Evolutionary conservation across 768 basidiomycete genomes (phyloP), one percentile per base, ranked within the genome.

Genomic region (Pleurotus cornucopiae): DNA sequence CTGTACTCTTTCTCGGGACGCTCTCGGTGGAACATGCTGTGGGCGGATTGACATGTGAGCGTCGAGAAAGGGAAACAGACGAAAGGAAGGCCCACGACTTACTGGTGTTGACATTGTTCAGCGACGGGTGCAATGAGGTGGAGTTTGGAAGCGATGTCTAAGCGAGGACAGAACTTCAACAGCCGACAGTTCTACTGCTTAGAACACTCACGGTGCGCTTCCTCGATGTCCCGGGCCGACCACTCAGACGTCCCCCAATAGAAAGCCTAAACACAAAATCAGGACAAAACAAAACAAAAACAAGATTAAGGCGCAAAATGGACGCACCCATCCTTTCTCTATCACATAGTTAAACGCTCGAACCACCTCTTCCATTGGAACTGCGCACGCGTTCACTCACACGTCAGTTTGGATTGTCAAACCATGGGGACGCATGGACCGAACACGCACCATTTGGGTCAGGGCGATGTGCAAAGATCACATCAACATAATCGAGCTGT

Each of bases 241-340:
- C 91, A 93, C 67, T 92, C 90, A 6, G 84, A 87, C 1, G 88
- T 89, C 21, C 75, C 88, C 86, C 87, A 88, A 66, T 86, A 86
- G 67, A 78, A 82, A 3, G 84, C 80, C 79, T 82, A 46, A 20
- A 48, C 21, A 20, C 12, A 23, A 23, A n/a, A n/a, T 11, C 3
- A n/a, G 49, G 39, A 38, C 4, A 48, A 23, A 34, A 13, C 14
- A 30, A 5, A 7, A n/a, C 7, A 18, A 39, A n/a, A 44, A 11
- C 9, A 14, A n/a, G 14, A 26, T 30, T 34, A 1, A 14, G 21
- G 6, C 6, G 39, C 30, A 11, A 34, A n/a, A 16, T 7, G 2
- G 14, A 57, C 49, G 20, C 64, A 79, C 83, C 84, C 85, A 85
- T 64, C 87, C 88, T 61, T 82, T 72, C 49, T 88, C 81, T 61